Conservation (phyloP, 78 protist genomes). For the Parvularia atlantis region DNA sequence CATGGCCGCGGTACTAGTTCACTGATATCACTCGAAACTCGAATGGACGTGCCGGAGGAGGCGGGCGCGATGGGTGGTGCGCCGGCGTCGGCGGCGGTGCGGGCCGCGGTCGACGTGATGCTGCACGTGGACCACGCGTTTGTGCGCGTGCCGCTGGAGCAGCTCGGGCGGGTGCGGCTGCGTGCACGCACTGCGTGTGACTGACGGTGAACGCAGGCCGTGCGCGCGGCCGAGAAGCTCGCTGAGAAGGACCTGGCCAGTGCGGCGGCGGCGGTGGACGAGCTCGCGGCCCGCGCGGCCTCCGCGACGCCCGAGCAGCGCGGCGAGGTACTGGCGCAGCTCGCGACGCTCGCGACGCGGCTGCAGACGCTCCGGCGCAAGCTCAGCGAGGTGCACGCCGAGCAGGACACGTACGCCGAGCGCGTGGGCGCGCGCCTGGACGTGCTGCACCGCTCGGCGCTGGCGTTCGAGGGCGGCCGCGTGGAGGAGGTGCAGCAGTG, state of each 20-base stretch:
- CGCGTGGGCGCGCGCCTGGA: neutral
- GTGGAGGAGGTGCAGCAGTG: slow-evolving; percentile 1
- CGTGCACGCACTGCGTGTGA: neutral
- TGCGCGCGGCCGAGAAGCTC: slow-evolving; percentile 41
- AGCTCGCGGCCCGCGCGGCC: slow-evolving; percentile 10
- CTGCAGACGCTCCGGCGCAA: too few relatives aligned
- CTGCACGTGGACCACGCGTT: too few relatives aligned
- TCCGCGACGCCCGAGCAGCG: neutral
- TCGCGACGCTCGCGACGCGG: slow-evolving; percentile 2
- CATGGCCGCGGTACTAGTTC: too few relatives aligned
- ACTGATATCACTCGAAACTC: too few relatives aligned
- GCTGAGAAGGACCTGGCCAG: slow-evolving; percentile 46
- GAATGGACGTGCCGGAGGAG: too few relatives aligned
- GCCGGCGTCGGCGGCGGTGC: too few relatives aligned
- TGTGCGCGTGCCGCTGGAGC: neutral
- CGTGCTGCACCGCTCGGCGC: neutral
- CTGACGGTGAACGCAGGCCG: slow-evolving; percentile 39
- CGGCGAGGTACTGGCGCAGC: neutral
- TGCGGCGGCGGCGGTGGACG: slow-evolving; percentile 8
- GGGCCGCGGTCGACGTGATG: too few relatives aligned
- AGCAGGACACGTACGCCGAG: neutral
- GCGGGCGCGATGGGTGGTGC: too few relatives aligned
- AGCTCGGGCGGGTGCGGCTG: neutral
- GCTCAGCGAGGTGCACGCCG: neutral
- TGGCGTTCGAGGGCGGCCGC: neutral